Percentiles rank a stretch among this genome's conserved stretches.
Conservation (phyloP, 75 land plant species). For the Pseudotsuga menziesii region DNA sequence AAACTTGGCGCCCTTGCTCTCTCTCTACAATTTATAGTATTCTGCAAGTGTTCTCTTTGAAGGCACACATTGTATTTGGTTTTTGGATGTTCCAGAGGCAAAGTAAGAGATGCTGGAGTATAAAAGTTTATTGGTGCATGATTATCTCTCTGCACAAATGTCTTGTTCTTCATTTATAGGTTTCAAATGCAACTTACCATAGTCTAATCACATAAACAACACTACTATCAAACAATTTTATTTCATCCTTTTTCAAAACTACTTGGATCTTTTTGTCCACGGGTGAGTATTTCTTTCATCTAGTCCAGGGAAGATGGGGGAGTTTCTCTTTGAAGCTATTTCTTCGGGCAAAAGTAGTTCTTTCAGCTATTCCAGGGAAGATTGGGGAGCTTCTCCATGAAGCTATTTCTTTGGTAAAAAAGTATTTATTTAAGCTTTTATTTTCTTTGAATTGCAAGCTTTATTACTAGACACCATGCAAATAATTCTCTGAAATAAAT, state of each 20-base stretch:
- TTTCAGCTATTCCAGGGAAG: too few species aligned
- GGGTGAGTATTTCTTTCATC: not conserved
- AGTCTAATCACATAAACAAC: not conserved
- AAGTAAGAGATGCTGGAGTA: not conserved
- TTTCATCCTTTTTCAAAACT: not conserved
- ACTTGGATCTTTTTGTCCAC: not conserved
- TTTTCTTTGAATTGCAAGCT: not conserved
- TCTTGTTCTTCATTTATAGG: not conserved
- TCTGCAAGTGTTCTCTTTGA: not conserved
- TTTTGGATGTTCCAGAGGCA: not conserved
- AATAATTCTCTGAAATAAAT: not conserved
- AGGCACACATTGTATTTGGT: not conserved
- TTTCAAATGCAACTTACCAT: not conserved
- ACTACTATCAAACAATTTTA: not conserved
- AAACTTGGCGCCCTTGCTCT: not conserved
- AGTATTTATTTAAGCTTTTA: not conserved
- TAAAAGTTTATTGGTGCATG: not conserved
- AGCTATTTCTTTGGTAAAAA: too few species aligned
- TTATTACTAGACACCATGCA: not conserved
- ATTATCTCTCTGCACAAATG: not conserved
- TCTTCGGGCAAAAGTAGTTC: too few species aligned
- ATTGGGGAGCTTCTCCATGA: too few species aligned
- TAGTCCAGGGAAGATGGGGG: too few species aligned
- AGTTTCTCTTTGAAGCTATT: too few species aligned
- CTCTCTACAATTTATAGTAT: too few species aligned